These are phyloP conservation scores for Dujonia santamariae DNA, from an alignment of 1,139 yeast species.

Conservation along the genomic window DNA sequence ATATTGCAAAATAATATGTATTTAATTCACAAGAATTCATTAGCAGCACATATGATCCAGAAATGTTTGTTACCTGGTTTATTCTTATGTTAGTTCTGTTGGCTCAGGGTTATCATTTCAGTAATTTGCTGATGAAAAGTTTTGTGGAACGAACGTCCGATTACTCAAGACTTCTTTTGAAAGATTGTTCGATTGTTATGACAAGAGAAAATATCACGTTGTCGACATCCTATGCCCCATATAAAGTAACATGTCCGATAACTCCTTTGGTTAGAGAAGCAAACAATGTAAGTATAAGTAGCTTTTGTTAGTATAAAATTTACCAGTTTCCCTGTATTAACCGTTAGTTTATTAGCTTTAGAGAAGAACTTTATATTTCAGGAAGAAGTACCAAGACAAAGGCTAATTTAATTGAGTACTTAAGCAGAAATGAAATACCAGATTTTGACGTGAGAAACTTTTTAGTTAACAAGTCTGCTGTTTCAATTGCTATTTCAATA, in stretches of 20 bases:
- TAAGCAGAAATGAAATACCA: slow-evolving; percentile 36
- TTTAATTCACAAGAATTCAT: neutral
- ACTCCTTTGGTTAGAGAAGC: slow-evolving; percentile 35
- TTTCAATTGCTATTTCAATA: slow-evolving; percentile 51
- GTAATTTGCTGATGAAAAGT: slow-evolving; percentile 3
- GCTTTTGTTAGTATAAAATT: neutral
- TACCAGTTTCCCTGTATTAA: neutral
- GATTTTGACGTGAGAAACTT: slow-evolving; percentile 28
- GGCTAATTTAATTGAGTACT: slow-evolving; percentile 25
- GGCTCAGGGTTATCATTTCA: no score
- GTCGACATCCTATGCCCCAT: slow-evolving; percentile 35
- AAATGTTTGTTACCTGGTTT: no score
- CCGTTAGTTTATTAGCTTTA: slow-evolving; percentile 18
- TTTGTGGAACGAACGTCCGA: neutral
- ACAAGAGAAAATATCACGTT: slow-evolving; percentile 5
- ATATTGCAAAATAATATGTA: neutral
- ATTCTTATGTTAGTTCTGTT: no score
- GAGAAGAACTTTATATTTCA: slow-evolving; percentile 37
- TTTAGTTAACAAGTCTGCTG: slow-evolving; percentile 11
- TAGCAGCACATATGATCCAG: neutral
- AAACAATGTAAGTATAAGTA: slow-evolving; percentile 24
- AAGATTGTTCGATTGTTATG: slow-evolving; percentile 2
- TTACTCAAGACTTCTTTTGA: slow-evolving; percentile 1
- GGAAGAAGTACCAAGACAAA: slow-evolving; percentile 32
- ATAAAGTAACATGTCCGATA: slow-evolving; percentile 39